A percentile compares a stretch with the other conserved stretches of the same genome.
Conservation (phyloP, 306 rosid species). For the Dalbergia cochinchinensis region DNA sequence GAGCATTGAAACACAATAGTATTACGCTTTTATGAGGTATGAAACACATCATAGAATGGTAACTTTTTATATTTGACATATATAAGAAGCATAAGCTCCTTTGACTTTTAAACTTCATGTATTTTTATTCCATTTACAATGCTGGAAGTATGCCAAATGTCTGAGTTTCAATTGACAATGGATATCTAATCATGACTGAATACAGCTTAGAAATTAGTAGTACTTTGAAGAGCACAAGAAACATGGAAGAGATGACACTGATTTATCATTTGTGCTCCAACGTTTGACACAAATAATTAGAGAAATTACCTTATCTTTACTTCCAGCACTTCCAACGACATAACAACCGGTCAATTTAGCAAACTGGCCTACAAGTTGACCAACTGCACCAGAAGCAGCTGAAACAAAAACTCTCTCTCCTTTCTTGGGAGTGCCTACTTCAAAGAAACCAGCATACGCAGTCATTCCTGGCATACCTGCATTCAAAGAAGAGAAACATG, state of each 20-base stretch:
- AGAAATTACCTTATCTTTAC: slow-evolving; percentile 41
- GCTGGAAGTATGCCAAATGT: neutral
- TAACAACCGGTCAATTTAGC: slow-evolving; percentile 51
- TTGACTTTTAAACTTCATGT: neutral
- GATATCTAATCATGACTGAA: neutral
- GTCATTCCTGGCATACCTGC: slow-evolving; percentile 52
- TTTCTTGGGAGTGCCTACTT: slow-evolving; percentile 41
- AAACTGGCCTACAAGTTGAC: slow-evolving; percentile 48
- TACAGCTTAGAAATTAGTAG: neutral
- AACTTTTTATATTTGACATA: too few relatives aligned
- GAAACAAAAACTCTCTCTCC: slow-evolving; percentile 52
- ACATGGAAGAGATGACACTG: neutral
- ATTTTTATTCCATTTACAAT: neutral
- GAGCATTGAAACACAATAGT: too few relatives aligned
- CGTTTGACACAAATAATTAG: neutral
- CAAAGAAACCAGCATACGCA: slow-evolving; percentile 43
- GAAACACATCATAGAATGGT: neutral
- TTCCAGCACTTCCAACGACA: slow-evolving; percentile 53
- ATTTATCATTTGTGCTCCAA: neutral
- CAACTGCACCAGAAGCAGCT: slow-evolving; percentile 47
- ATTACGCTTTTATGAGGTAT: neutral
- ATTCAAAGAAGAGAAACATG: neutral
- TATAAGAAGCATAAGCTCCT: too few relatives aligned
- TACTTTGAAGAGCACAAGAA: neutral
- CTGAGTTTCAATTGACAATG: neutral